Evolutionary conservation across 345 rosid genomes (phyloP).

Genomic region (Odontarrhena argentea): DNA sequence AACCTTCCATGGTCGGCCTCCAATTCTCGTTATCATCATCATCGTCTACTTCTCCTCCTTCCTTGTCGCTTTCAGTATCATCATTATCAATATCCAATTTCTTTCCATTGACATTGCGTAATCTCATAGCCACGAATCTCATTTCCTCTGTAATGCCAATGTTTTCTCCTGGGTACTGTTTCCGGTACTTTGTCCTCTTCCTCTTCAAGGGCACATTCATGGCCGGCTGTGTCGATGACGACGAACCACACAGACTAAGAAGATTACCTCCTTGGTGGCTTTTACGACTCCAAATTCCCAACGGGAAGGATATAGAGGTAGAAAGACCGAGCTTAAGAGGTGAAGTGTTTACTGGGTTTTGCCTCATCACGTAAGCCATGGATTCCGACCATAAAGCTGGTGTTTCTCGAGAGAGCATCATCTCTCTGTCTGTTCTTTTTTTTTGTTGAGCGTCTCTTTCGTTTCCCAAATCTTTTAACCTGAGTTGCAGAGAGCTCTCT

Average conservation of each 20-base stretch:
- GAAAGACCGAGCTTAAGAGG: neutral
- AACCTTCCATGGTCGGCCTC: constrained; percentile 70
- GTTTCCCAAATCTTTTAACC: too few species aligned
- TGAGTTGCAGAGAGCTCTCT: too few species aligned
- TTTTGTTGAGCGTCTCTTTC: too few species aligned
- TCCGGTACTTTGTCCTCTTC: constrained; percentile 73
- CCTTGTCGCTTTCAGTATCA: constrained; percentile 25
- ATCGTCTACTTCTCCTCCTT: constrained; percentile 30
- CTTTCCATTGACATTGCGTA: constrained; percentile 72
- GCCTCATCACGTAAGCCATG: constrained; percentile 29
- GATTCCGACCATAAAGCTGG: constrained; percentile 14
- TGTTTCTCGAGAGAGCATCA: too few species aligned
- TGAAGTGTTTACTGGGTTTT: neutral
- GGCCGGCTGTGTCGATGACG: constrained; percentile 32
- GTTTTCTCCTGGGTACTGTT: constrained; percentile 79
- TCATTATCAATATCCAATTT: constrained; percentile 34
- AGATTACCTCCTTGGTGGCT: neutral
- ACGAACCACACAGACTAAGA: constrained; percentile 24
- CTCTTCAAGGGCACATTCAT: constrained; percentile 32
- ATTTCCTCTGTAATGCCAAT: constrained; percentile 88
- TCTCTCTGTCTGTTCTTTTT: too few species aligned
- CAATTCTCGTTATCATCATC: constrained; percentile 46
- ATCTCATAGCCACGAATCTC: constrained; percentile 94
- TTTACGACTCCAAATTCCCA: neutral
- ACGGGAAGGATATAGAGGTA: constrained; percentile 10